Base-by-base conservation (phyloP, 2,329 filamentous ascomycete species). In the Elsinoe perseae region DNA sequence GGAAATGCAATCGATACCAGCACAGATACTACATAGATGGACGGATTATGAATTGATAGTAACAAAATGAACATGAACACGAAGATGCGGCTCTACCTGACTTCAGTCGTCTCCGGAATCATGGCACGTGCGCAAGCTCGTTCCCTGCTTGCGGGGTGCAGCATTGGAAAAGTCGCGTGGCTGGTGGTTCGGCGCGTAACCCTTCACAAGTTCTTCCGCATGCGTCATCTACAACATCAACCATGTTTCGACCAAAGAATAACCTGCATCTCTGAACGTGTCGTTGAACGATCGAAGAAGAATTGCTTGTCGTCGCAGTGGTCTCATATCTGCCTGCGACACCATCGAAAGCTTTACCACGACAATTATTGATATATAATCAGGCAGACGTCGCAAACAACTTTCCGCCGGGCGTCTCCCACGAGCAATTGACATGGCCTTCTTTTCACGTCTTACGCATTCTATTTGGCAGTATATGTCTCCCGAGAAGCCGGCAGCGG, bases 381-480 rank as follows among this genome's bases (percentile, higher is more conserved):
- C 10, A 9, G 2, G 16, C 44, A 28, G 27, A 30, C 25, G 32
- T 25, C 14, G 21, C 44, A 21, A 25, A 42, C 20, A 20, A 48
- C 43, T 4, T 20, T 14, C 9, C 43, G 9, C 43, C 25, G 18
- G 20, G n/a, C 3, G 3, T 16, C 9, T 3, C n/a, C 2, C 43
- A 8, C 23, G 20, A 48, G 27, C 28, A 32, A 32, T 20, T 28
- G 36, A 12, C 2, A 54, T 56, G 53, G 23, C 53, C 5, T 25
- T 56, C 28, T 36, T 56, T 14, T 14, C 36, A n/a, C 53, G 53
- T 10, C 25, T 56, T n/a, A 46, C 53, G 18, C 18, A 48, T 20
- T 40, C 28, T 5, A 10, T 56, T 16, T 56, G 53, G 53, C 16
- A 56, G 23, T 48, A 20, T 34, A 42, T 56, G 14, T 42, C 53